phyloP scores from a whole-genome alignment of 2,329 filamentous ascomycete genomes.

The Fusarium tupiense region DNA sequence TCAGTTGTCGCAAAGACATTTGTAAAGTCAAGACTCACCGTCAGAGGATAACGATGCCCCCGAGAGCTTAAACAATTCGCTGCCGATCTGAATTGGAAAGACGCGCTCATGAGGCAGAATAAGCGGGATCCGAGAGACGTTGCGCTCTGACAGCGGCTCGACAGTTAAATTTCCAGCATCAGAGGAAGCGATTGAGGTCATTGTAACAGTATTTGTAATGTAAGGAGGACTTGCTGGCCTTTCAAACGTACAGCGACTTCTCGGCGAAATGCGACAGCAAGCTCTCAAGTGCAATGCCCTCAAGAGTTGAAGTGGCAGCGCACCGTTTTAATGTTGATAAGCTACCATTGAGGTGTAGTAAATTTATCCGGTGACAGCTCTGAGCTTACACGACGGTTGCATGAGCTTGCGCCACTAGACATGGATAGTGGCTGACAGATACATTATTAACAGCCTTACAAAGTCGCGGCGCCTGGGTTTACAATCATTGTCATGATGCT shows the following conservation, averaged over 20 bases:
- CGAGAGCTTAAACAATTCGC: slow-evolving; percentile 76
- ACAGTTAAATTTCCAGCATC: slow-evolving; percentile 38
- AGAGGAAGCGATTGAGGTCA: slow-evolving; percentile 42
- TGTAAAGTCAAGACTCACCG: slow-evolving; percentile 57
- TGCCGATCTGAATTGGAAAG: slow-evolving; percentile 79
- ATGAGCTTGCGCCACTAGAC: slow-evolving; percentile 34
- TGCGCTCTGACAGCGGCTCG: slow-evolving; percentile 44
- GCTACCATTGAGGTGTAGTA: slow-evolving; percentile 12
- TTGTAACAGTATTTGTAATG: neutral
- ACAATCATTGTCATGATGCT: neutral
- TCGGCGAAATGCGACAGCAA: slow-evolving; percentile 6
- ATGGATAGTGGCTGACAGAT: slow-evolving; percentile 18
- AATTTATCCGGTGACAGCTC: slow-evolving; percentile 5
- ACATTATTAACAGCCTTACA: slow-evolving; percentile 12
- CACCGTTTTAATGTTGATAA: neutral
- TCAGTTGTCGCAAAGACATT: slow-evolving; percentile 10
- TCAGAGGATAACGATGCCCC: slow-evolving; percentile 79
- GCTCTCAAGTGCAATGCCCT: slow-evolving; percentile 28
- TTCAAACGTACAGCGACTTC: neutral
- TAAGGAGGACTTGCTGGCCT: neutral
- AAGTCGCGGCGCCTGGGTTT: neutral
- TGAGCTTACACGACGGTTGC: slow-evolving; percentile 21
- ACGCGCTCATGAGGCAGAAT: slow-evolving; percentile 76
- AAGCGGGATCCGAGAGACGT: slow-evolving; percentile 60
- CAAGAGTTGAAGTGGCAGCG: slow-evolving; percentile 4